phyloP scores from a whole-genome alignment of 805 yeast species.

The Kuraishia piskuri region DNA sequence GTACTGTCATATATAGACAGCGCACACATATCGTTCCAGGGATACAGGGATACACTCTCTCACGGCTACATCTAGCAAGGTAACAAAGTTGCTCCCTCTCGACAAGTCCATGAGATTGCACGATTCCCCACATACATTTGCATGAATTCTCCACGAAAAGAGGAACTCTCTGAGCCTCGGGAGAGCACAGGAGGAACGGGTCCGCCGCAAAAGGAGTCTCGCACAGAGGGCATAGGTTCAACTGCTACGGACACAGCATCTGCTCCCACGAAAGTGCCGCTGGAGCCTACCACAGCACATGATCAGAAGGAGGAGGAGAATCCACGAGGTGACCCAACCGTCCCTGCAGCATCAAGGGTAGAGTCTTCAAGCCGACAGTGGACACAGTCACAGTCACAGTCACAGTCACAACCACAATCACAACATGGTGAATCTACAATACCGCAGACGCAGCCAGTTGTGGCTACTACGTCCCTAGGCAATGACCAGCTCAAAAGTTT shows the following conservation, averaged over 20 bases:
- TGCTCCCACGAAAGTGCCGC: background rate
- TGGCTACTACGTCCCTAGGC: background rate
- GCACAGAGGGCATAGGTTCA: no score
- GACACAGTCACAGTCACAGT: background rate
- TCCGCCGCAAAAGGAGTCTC: background rate
- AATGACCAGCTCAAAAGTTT: background rate
- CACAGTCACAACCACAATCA: background rate
- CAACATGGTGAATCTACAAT: background rate
- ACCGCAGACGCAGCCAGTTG: background rate
- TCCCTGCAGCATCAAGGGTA: background rate
- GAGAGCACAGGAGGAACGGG: background rate
- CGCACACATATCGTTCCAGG: no score
- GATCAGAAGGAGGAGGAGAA: background rate
- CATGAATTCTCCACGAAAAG: conserved; percentile 1
- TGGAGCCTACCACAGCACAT: background rate
- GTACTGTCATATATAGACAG: no score
- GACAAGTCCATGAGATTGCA: background rate
- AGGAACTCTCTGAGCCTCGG: background rate
- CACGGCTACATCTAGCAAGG: no score
- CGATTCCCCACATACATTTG: background rate
- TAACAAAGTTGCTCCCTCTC: no score
- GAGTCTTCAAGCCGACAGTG: background rate
- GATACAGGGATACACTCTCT: no score
- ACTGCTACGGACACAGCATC: no score
- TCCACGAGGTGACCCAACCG: background rate